Evolutionary conservation across 2,329 filamentous ascomycete genomes (phyloP), one percentile per base, ranked within the genome.

Genomic region (Ophiostoma novo-ulmi): DNA sequence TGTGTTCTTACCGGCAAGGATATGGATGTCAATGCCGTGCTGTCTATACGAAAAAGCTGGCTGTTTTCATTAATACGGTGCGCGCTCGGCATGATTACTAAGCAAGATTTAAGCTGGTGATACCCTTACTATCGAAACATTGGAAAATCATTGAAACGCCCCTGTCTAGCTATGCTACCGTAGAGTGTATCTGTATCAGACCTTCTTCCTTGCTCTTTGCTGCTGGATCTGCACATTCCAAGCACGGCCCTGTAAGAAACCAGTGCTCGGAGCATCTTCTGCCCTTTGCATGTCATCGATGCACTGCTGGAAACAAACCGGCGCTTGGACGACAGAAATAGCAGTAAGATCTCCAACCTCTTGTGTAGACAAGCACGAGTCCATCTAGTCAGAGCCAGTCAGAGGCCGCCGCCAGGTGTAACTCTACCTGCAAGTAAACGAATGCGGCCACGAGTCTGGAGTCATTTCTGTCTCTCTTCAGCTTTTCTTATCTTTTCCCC

Each of bases 311-410:
- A 20, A 38, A 38, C 61, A 64, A 64, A 31, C 58, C 26, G 61
- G 63, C 35, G 63, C 35, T 65, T 65, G 63, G 63, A 22, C 20
- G 63, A 65, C 36, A 65, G 39, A 65, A 65, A 64, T 64, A 64
- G 61, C 52, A 14, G 44, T 48, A 26, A 58, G n/a, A 58, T 58
- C 1, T 58, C 22, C 22, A 13, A 26, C 52, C n/a, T 22, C 6
- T 26, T 58, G n/a, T 48, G 44, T 20, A 48, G 44, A 48, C 44
- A 20, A 48, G 6, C 44, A n/a, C 44, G 2, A 48, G 44, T 20
- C 44, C 44, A 20, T 7, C 44, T 20, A 48, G 52, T 26, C 13
- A 17, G 52, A 58, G 52, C n/a, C 52, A 26, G 52, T 26, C n/a
- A 58, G 58, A 63, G 58, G 58, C 26, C 58, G 58, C 58, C 58